Conservation (phyloP, 2,329 filamentous ascomycete species). For the Ambrosiella xylebori region DNA sequence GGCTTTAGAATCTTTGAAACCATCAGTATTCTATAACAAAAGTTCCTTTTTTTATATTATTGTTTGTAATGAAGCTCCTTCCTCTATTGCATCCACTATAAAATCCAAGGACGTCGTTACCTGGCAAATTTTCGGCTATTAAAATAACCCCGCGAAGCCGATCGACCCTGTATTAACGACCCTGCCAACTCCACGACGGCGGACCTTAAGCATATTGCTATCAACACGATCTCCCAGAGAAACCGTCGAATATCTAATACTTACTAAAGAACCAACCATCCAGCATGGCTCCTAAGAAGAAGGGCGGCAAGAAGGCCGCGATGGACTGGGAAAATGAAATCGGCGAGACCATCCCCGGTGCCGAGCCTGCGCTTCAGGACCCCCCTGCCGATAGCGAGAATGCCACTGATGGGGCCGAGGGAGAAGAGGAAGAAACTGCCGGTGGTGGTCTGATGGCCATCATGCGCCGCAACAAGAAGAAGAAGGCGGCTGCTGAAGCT, state of each 20-base stretch:
- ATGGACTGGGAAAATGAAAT: slow-evolving; percentile 90
- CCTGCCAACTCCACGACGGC: neutral
- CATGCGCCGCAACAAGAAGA: slow-evolving; percentile 65
- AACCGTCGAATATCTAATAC: neutral
- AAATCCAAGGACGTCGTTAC: neutral
- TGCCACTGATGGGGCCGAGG: slow-evolving; percentile 29
- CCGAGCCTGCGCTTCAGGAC: slow-evolving; percentile 17
- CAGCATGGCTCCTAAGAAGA: slow-evolving; percentile 85
- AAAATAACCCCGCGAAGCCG: slow-evolving; percentile 3
- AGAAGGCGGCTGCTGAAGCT: slow-evolving; percentile 68
- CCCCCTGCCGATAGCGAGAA: slow-evolving; percentile 31
- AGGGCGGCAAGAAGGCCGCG: slow-evolving; percentile 63
- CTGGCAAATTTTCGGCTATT: slow-evolving; percentile 5
- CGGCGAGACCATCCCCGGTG: slow-evolving; percentile 52
- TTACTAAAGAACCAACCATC: slow-evolving; percentile 1
- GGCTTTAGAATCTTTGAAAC: neutral
- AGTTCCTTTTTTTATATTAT: neutral
- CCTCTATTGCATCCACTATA: neutral
- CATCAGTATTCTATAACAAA: neutral
- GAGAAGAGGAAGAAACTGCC: slow-evolving; percentile 29
- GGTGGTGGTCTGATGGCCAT: slow-evolving; percentile 60
- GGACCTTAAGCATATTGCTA: neutral
- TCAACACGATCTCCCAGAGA: neutral
- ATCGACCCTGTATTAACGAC: neutral
- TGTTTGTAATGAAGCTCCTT: neutral